Conservation (phyloP, 495 filamentous ascomycete genomes). For the Elasticomyces elasticus region DNA sequence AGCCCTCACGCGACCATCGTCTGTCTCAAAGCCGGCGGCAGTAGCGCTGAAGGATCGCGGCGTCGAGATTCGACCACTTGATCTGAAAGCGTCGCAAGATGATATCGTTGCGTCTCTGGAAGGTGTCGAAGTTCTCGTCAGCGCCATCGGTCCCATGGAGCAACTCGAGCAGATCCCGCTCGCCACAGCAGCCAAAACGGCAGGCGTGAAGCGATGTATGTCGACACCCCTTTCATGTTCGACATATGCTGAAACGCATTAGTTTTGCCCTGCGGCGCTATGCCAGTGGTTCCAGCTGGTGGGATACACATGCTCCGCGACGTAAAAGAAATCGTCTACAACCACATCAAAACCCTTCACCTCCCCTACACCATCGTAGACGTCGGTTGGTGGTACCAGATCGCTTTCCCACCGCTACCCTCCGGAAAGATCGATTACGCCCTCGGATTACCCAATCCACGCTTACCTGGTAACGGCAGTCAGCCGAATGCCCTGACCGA, state of each 20-base stretch:
- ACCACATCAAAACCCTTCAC: constrained; percentile 42
- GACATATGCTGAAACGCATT: not conserved
- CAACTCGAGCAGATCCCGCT: constrained; percentile 44
- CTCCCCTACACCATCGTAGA: constrained; percentile 54
- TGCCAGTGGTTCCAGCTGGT: constrained; percentile 35
- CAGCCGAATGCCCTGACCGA: constrained; percentile 42
- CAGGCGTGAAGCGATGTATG: constrained; percentile 44
- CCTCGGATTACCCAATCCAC: constrained; percentile 36
- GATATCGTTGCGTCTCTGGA: constrained; percentile 2
- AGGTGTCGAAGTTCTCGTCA: constrained; percentile 47
- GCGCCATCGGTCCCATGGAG: constrained; percentile 38
- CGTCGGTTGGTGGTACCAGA: constrained; percentile 52
- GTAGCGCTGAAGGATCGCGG: constrained; percentile 4
- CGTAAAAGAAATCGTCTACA: constrained; percentile 48
- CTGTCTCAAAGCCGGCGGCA: constrained; percentile 8
- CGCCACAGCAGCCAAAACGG: constrained; percentile 45
- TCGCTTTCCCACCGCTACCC: constrained; percentile 41
- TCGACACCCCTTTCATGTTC: not conserved
- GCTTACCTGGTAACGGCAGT: constrained; percentile 44
- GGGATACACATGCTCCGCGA: constrained; percentile 12
- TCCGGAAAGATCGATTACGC: constrained; percentile 47
- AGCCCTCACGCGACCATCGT: constrained; percentile 6
- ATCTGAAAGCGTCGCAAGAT: constrained; percentile 6
- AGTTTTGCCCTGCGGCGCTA: constrained; percentile 47
- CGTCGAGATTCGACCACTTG: constrained; percentile 9